Percentiles rank a stretch among this genome's conserved stretches.
Conservation (phyloP, 805 yeast species). For the Candida nanaspora region DNA sequence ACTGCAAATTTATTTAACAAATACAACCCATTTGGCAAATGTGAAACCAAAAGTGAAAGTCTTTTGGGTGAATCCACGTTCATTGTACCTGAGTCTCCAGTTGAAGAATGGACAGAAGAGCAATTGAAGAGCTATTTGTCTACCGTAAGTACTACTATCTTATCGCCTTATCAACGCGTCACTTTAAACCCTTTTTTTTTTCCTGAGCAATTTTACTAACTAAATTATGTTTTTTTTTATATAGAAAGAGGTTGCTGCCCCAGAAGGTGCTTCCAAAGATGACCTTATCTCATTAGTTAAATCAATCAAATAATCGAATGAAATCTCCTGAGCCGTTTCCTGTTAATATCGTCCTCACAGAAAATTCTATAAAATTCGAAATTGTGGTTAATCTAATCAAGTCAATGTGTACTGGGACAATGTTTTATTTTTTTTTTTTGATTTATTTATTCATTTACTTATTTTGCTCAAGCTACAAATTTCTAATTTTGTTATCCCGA, state of each 20-base stretch:
- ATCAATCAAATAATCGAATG: slow-evolving; percentile 11
- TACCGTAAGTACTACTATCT: slow-evolving; percentile 27
- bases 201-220: neutral
- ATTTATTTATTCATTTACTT: too few species aligned
- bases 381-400: too few species aligned
- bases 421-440: too few species aligned
- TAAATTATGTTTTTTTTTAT: slow-evolving; percentile 2
- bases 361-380: too few species aligned
- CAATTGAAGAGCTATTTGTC: slow-evolving; percentile 29
- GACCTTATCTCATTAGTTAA: slow-evolving; percentile 41
- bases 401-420: too few species aligned
- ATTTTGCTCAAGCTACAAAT: too few species aligned
- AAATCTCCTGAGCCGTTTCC: neutral
- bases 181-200: slow-evolving; percentile 3
- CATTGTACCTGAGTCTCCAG: slow-evolving; percentile 18
- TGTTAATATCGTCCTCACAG: too few species aligned
- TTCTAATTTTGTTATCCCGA: too few species aligned
- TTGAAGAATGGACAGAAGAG: slow-evolving; percentile 27
- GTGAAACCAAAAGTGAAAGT: neutral
- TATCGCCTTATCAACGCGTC: neutral
- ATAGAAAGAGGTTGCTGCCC: slow-evolving; percentile 40
- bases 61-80: slow-evolving; percentile 17
- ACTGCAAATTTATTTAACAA: neutral
- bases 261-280: slow-evolving; percentile 37
- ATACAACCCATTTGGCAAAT: neutral